Conservation (phyloP, 495 filamentous ascomycete genomes). For the Penicillium cataractarum region DNA sequence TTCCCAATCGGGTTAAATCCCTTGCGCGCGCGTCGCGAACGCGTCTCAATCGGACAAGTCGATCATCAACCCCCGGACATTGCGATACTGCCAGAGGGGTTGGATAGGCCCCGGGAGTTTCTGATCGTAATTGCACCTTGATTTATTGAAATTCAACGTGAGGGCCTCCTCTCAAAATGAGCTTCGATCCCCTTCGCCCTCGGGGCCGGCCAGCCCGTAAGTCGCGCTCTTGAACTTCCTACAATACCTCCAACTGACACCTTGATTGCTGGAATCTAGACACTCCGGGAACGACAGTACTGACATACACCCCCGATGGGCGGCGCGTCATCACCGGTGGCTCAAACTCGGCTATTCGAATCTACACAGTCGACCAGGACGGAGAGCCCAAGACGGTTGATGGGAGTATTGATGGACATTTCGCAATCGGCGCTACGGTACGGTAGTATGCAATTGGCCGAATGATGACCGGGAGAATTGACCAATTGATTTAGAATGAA, state of each 20-base stretch:
- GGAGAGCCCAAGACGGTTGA: slow-evolving; percentile 91
- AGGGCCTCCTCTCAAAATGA: slow-evolving; percentile 29
- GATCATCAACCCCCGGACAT: slow-evolving; percentile 17
- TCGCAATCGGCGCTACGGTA: slow-evolving; percentile 73
- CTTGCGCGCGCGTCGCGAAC: slow-evolving; percentile 33
- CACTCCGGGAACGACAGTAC: slow-evolving; percentile 66
- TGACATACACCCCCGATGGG: slow-evolving; percentile 72
- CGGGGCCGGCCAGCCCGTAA: slow-evolving; percentile 51
- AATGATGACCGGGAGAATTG: background rate
- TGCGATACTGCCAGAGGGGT: slow-evolving; percentile 11
- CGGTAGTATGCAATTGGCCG: slow-evolving; percentile 17
- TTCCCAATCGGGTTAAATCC: slow-evolving; percentile 35
- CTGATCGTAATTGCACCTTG: background rate
- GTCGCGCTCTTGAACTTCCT: slow-evolving; percentile 18
- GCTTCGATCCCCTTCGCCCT: slow-evolving; percentile 44
- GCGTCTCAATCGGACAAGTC: slow-evolving; percentile 26
- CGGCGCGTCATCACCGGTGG: slow-evolving; percentile 79
- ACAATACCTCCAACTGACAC: slow-evolving; percentile 17
- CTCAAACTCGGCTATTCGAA: slow-evolving; percentile 84
- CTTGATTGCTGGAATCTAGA: slow-evolving; percentile 45
- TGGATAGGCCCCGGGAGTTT: slow-evolving; percentile 14
- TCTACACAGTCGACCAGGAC: slow-evolving; percentile 87
- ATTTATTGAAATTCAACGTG: background rate
- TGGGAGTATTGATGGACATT: slow-evolving; percentile 79
- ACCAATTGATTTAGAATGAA: slow-evolving; percentile 53